Conservation (phyloP, 2,329 filamentous ascomycete species). For the Penicillium sp. region DNA sequence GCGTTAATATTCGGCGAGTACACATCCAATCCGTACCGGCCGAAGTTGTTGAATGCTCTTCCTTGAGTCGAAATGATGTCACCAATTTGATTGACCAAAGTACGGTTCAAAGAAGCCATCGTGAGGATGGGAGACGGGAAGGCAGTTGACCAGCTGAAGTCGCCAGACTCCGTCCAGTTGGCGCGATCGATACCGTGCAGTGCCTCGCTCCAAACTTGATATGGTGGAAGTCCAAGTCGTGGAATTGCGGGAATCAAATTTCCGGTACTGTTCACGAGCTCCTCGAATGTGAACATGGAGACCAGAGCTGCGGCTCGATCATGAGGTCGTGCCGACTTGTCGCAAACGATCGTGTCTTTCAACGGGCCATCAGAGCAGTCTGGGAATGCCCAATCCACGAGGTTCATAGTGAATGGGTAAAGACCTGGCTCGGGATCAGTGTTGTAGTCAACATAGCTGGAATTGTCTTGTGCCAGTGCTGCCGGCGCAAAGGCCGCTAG, state of each 20-base stretch:
- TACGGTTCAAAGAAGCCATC: slow-evolving; percentile 65
- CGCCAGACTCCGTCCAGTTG: slow-evolving; percentile 54
- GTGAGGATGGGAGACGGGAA: slow-evolving; percentile 67
- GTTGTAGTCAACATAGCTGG: slow-evolving; percentile 30
- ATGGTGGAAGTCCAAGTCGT: slow-evolving; percentile 59
- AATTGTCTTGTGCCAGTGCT: slow-evolving; percentile 29
- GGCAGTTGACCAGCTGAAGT: slow-evolving; percentile 63
- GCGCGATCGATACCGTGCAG: slow-evolving; percentile 66
- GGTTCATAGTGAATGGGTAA: slow-evolving; percentile 20
- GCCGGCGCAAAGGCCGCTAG: slow-evolving; percentile 25
- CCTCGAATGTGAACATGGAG: slow-evolving; percentile 53
- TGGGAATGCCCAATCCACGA: slow-evolving; percentile 43
- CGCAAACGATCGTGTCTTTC: slow-evolving; percentile 54
- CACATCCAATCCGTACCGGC: slow-evolving; percentile 42
- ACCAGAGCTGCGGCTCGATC: slow-evolving; percentile 53
- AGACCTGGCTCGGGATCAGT: slow-evolving; percentile 28
- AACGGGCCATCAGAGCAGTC: slow-evolving; percentile 56
- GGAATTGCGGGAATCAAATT: slow-evolving; percentile 54
- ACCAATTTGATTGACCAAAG: slow-evolving; percentile 60
- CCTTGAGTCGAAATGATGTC: slow-evolving; percentile 60
- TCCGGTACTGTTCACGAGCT: slow-evolving; percentile 59
- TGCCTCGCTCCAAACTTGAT: slow-evolving; percentile 62
- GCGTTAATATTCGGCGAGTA: slow-evolving; percentile 67
- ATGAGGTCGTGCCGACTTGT: slow-evolving; percentile 43
- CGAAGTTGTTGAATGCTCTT: slow-evolving; percentile 65